phyloP scores from a whole-genome alignment of 2,329 filamentous ascomycete species.

The Calycina herbarum region DNA sequence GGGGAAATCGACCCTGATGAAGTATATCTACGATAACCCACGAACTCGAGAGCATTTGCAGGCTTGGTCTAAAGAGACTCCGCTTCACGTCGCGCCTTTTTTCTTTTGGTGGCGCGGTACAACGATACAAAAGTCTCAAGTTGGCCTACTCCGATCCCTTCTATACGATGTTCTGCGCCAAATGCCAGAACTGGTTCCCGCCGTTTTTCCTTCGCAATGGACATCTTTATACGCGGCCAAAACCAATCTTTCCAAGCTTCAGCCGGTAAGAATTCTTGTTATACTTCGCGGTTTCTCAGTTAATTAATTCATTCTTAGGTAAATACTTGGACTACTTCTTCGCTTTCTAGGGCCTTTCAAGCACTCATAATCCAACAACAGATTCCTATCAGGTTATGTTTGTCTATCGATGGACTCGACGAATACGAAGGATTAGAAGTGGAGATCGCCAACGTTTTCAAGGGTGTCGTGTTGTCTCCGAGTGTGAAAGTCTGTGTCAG shows the following conservation, averaged over 20 bases:
- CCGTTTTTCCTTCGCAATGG: conserved; percentile 4
- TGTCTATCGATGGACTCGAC: conserved; percentile 8
- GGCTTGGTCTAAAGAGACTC: not conserved
- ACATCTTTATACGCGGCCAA: not conserved
- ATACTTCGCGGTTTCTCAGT: not conserved
- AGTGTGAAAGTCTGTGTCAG: conserved; percentile 30
- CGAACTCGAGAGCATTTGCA: not conserved
- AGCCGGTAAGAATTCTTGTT: not conserved
- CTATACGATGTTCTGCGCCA: not conserved
- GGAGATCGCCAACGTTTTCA: conserved; percentile 20
- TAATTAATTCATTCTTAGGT: not conserved
- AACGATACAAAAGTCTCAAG: conserved; percentile 4
- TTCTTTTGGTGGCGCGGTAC: conserved; percentile 6
- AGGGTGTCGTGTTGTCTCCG: not conserved
- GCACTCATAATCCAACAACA: not conserved
- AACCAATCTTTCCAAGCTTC: not conserved
- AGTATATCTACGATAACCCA: conserved; percentile 2
- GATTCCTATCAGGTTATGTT: not conserved
- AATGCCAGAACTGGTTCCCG: not conserved
- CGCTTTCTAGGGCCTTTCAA: not conserved
- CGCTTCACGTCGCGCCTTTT: not conserved
- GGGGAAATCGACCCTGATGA: conserved; percentile 7
- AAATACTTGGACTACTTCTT: not conserved
- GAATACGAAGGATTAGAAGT: conserved; percentile 20
- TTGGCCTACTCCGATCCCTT: not conserved